Conservation (phyloP, 2,329 filamentous ascomycete genomes). For the Aureobasidium sp. region DNA sequence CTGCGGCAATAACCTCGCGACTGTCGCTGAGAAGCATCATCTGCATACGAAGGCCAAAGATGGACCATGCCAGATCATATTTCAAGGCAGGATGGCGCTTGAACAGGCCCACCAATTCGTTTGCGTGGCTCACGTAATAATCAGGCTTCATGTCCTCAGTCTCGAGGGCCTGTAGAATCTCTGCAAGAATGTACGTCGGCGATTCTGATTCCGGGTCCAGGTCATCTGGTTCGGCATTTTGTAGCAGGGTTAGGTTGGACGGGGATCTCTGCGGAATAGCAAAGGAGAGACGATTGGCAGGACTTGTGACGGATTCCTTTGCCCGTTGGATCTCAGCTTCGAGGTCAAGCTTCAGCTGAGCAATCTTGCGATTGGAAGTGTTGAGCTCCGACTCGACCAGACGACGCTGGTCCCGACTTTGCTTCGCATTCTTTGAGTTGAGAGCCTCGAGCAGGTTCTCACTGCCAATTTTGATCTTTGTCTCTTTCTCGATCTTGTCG, state of each 20-base stretch:
- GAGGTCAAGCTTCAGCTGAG: slow-evolving; percentile 51
- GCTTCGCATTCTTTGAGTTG: slow-evolving; percentile 90
- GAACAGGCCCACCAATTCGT: slow-evolving; percentile 92
- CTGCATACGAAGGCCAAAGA: slow-evolving; percentile 90
- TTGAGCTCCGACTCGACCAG: slow-evolving; percentile 75
- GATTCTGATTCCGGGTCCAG: slow-evolving; percentile 69
- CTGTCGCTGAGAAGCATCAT: slow-evolving; percentile 94
- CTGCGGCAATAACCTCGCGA: slow-evolving; percentile 89
- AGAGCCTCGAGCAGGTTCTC: slow-evolving; percentile 96
- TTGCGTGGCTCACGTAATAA: slow-evolving; percentile 90
- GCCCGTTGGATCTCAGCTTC: slow-evolving; percentile 54
- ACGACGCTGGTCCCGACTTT: slow-evolving; percentile 62
- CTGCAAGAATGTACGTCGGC: slow-evolving; percentile 82
- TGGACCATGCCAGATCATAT: slow-evolving; percentile 92
- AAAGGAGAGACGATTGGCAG: slow-evolving; percentile 27
- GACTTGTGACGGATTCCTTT: slow-evolving; percentile 38
- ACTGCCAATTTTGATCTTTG: slow-evolving; percentile 95
- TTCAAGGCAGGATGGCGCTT: slow-evolving; percentile 88
- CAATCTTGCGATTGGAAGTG: slow-evolving; percentile 70
- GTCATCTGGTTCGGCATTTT: slow-evolving; percentile 33
- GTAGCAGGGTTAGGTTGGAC: slow-evolving; percentile 29
- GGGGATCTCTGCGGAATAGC: slow-evolving; percentile 44
- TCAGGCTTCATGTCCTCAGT: slow-evolving; percentile 80
- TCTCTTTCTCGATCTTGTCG: slow-evolving; percentile 85
- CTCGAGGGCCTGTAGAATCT: slow-evolving; percentile 85